These are phyloP conservation scores for Pichia insulana DNA, from an alignment of 805 yeast species.

Conservation along the genomic window DNA sequence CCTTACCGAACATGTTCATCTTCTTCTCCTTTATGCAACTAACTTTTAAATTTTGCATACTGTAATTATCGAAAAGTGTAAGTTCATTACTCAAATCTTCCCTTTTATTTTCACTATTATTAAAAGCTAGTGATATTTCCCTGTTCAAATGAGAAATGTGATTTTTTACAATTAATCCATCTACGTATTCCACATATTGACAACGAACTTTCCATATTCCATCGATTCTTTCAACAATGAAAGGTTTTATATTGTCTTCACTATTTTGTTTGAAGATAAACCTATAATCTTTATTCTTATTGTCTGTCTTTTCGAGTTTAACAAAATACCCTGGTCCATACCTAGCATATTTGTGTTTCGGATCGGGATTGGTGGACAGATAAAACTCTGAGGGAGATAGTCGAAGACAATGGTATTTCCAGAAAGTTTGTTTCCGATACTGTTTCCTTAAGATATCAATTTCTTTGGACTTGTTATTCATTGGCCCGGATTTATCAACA, in stretches of 20 bases:
- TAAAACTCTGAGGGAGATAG: constrained; percentile 45
- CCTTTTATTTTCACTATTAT: not conserved
- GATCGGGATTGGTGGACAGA: constrained; percentile 59
- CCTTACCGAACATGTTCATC: constrained; percentile 15
- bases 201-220: constrained; percentile 10
- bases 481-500: no score
- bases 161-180: not conserved
- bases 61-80: constrained; percentile 12
- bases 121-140: not conserved
- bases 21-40: constrained; percentile 21
- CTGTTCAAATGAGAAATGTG: not conserved
- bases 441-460: constrained; percentile 8
- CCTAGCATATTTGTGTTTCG: constrained; percentile 48
- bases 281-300: not conserved
- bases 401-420: constrained; percentile 57
- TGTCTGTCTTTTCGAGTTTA: constrained; percentile 22
- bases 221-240: not conserved
- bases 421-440: constrained; percentile 28
- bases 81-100: constrained; percentile 1
- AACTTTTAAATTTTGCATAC: constrained; percentile 13
- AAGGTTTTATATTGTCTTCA: not conserved
- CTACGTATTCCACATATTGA: constrained; percentile 9
- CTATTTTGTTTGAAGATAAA: not conserved
- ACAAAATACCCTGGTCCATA: constrained; percentile 58
- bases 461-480: constrained; percentile 3